Percentiles rank a stretch among this genome's conserved stretches.
phyloP scores from a whole-genome alignment of 225 moss, liverwort and hornwort genomes.

The Bryum argenteum region DNA sequence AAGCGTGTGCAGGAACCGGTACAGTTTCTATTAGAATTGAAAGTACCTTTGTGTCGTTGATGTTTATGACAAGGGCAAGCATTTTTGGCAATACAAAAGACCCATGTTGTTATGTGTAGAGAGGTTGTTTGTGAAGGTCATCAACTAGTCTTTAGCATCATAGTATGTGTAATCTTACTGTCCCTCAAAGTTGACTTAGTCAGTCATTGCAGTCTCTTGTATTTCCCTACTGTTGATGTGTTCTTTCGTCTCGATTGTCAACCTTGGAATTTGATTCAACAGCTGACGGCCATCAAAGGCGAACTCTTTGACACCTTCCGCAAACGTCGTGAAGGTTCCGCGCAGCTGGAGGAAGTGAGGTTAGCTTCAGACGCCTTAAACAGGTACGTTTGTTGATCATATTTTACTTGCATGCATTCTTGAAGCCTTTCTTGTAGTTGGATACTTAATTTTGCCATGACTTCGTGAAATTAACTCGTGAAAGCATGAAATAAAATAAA shows the following conservation, averaged over 20 bases:
- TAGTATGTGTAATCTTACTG: constrained; percentile 18
- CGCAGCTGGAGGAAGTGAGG: constrained; percentile 76
- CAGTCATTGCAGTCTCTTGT: background rate
- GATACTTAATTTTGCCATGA: constrained; percentile 8
- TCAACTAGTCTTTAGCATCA: constrained; percentile 3
- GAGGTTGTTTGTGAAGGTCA: constrained; percentile 5
- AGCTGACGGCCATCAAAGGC: constrained; percentile 88
- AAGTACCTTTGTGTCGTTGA: constrained; percentile 26
- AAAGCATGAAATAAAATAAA: too few relatives aligned
- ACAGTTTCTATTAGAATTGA: constrained; percentile 24
- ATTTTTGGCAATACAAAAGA: constrained; percentile 10
- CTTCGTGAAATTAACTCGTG: background rate
- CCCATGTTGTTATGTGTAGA: background rate
- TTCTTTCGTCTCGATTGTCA: background rate
- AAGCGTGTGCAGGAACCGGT: constrained; percentile 93
- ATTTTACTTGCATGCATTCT: constrained; percentile 17
- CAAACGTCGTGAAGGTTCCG: constrained; percentile 64
- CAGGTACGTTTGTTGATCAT: constrained; percentile 44
- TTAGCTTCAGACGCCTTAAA: constrained; percentile 77
- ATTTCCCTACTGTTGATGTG: constrained; percentile 17
- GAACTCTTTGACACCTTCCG: constrained; percentile 95
- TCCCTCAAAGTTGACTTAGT: constrained; percentile 7
- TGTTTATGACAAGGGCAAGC: constrained; percentile 23
- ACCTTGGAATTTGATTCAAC: constrained; percentile 33
- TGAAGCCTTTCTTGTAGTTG: constrained; percentile 5